Evolutionary conservation across 2,329 filamentous ascomycete genomes (phyloP).

Genomic region (Ophiocordyceps camponoti-saundersi): DNA sequence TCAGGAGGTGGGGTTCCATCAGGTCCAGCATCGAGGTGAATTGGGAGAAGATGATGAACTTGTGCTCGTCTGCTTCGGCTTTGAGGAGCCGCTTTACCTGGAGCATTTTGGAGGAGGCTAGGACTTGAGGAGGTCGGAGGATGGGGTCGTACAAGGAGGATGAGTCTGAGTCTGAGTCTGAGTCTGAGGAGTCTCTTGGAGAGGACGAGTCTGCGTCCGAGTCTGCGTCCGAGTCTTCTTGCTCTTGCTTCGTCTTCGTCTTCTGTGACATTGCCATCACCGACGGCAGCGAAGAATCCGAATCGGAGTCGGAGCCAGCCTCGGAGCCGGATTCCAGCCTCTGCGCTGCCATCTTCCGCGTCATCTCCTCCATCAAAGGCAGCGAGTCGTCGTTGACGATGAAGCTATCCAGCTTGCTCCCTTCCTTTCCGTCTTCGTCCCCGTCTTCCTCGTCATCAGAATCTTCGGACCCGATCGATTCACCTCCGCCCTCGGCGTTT

Average conservation of each 20-base stretch:
- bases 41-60: constrained; percentile 96
- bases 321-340: constrained; percentile 10
- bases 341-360: constrained; percentile 19
- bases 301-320: not conserved
- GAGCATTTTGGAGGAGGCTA: constrained; percentile 84
- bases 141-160: constrained; percentile 18
- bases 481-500: constrained; percentile 72
- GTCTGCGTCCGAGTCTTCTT: too few species aligned
- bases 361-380: constrained; percentile 17
- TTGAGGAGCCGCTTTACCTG: constrained; percentile 68
- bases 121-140: constrained; percentile 33
- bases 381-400: constrained; percentile 25
- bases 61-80: constrained; percentile 65
- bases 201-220: constrained; percentile 14
- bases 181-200: too few species aligned
- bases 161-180: constrained; percentile 9
- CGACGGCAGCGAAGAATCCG: not conserved
- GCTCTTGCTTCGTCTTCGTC: too few species aligned
- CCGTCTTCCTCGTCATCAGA: constrained; percentile 30
- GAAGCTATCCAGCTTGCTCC: constrained; percentile 37
- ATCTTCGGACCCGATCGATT: constrained; percentile 59
- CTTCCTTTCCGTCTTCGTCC: constrained; percentile 34
- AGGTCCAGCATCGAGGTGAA: constrained; percentile 98
- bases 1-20: constrained; percentile 74
- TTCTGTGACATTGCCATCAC: too few species aligned